A percentile compares a stretch with the other conserved stretches of the same genome.
phyloP scores from a whole-genome alignment of 2,329 filamentous ascomycete species.

The Paraconiothyrium sp. region DNA sequence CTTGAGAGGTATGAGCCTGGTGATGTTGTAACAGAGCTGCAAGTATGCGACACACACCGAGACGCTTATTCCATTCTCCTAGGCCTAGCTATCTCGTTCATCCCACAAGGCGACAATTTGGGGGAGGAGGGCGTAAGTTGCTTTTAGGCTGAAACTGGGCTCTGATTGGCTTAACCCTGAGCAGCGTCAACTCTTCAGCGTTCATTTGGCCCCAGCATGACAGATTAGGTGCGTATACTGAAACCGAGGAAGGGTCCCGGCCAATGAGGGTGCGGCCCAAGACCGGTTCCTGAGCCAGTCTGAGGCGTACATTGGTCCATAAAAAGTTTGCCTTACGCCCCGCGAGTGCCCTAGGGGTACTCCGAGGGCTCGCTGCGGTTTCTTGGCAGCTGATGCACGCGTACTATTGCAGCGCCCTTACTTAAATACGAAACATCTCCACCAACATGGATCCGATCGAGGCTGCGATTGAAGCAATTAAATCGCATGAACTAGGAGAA shows the following conservation, averaged over 20 bases:
- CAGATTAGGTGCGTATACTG: background rate
- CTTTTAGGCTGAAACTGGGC: background rate
- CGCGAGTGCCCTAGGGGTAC: background rate
- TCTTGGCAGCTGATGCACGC: too few species aligned
- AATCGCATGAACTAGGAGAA: too few species aligned
- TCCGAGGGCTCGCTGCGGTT: background rate
- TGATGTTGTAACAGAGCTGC: too few species aligned
- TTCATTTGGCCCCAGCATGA: constrained; percentile 1
- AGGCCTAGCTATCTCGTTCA: too few species aligned
- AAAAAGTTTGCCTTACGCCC: background rate
- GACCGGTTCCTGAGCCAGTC: background rate
- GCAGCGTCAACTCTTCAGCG: background rate
- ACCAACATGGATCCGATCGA: too few species aligned
- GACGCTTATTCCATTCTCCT: too few species aligned
- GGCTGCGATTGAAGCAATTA: too few species aligned
- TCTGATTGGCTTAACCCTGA: constrained; percentile 1
- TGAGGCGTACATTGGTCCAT: background rate
- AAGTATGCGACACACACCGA: too few species aligned
- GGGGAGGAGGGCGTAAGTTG: constrained; percentile 4
- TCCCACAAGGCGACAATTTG: background rate
- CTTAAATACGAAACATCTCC: too few species aligned
- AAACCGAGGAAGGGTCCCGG: background rate
- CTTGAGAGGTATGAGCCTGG: too few species aligned
- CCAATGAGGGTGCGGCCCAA: constrained; percentile 1
- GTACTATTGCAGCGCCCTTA: too few species aligned